These are phyloP conservation scores for Magnolia officinalis DNA, from an alignment of 164 flowering plant species.

Conservation along the genomic window DNA sequence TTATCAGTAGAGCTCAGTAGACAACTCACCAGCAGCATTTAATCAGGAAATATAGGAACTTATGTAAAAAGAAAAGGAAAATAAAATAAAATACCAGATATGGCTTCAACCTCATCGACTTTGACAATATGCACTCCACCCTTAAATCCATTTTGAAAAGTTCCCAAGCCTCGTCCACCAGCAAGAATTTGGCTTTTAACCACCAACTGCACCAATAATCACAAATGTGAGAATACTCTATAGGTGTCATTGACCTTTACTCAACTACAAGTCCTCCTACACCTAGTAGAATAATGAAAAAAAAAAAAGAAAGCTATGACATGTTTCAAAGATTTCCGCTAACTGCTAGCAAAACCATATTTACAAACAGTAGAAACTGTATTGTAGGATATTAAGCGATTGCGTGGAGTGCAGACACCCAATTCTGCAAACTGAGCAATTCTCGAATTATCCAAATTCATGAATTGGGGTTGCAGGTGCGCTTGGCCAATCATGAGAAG, in stretches of 20 bases:
- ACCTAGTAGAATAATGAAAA: neutral
- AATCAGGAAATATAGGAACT: neutral
- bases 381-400: no score
- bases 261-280: neutral
- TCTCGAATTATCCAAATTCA: no score
- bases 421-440: no score
- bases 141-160: constrained; percentile 77
- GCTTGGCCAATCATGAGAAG: no score
- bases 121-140: constrained; percentile 98
- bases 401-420: no score
- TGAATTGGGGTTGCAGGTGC: no score
- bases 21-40: neutral
- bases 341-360: neutral
- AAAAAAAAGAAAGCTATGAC: no score
- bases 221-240: neutral
- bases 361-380: no score
- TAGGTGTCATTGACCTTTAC: neutral
- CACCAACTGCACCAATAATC: constrained; percentile 57
- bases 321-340: neutral
- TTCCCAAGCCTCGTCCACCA: constrained; percentile 96
- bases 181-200: constrained; percentile 96
- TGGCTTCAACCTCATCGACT: constrained; percentile 71
- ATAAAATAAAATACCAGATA: constrained; percentile 62
- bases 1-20: no score
- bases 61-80: neutral